Evolutionary conservation across 2,329 filamentous ascomycete species (phyloP).

Genomic region (Clonostachys rosea): DNA sequence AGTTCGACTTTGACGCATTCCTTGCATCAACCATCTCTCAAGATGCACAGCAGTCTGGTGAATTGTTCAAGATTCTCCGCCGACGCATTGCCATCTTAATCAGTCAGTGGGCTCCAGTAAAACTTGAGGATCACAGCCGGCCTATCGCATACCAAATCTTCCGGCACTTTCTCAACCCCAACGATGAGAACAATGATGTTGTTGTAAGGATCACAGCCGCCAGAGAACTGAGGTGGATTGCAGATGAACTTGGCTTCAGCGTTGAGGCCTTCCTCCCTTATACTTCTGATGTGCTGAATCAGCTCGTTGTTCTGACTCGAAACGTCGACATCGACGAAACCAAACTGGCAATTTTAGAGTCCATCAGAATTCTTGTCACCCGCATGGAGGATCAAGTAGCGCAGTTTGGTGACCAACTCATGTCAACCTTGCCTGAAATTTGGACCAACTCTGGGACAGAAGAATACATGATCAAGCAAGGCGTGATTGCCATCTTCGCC

Average conservation of each 20-base stretch:
- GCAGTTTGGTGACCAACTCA: conserved; percentile 72
- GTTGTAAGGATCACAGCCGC: conserved; percentile 91
- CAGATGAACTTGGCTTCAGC: conserved; percentile 81
- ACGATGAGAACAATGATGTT: conserved; percentile 78
- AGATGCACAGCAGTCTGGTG: conserved; percentile 65
- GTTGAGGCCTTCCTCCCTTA: conserved; percentile 72
- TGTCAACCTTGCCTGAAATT: conserved; percentile 72
- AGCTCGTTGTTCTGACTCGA: conserved; percentile 72
- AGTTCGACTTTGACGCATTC: conserved; percentile 81
- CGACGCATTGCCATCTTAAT: conserved; percentile 85
- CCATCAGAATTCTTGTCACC: conserved; percentile 74
- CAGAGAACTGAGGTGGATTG: conserved; percentile 73
- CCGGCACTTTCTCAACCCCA: conserved; percentile 74
- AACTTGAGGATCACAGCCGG: conserved; percentile 63
- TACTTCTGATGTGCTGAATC: conserved; percentile 66
- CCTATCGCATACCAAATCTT: conserved; percentile 84
- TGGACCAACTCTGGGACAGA: conserved; percentile 80
- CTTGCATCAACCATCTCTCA: conserved; percentile 68
- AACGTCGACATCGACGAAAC: conserved; percentile 81
- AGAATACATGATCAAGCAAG: conserved; percentile 90
- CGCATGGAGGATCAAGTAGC: conserved; percentile 72
- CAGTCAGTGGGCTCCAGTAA: conserved; percentile 83
- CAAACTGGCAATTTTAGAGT: conserved; percentile 85
- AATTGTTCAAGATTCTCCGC: conserved; percentile 73
- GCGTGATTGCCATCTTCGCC: conserved; percentile 80